These are phyloP conservation scores for Globisporangium spiculum DNA, from an alignment of 352 stramenopile genomes.

Conservation along the genomic window DNA sequence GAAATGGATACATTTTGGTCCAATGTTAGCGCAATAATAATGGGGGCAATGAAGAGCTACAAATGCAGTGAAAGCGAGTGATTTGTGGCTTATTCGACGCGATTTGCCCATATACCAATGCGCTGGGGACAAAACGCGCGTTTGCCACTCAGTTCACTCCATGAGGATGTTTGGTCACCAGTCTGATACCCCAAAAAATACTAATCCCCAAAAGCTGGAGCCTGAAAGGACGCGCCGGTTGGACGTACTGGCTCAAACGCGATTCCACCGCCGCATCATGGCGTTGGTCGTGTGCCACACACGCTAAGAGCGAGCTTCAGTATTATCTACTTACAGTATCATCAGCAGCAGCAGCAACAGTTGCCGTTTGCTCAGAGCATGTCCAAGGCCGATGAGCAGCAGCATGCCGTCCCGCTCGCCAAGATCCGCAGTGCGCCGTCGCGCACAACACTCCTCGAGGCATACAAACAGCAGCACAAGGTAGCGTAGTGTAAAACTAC, in stretches of 20 bases:
- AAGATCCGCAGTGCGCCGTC: slow-evolving; percentile 10
- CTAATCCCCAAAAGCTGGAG: background rate
- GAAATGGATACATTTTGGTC: background rate
- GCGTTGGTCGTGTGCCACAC: background rate
- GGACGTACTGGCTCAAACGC: background rate
- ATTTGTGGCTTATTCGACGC: too few relatives aligned
- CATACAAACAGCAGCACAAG: slow-evolving; percentile 43
- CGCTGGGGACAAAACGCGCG: too few relatives aligned
- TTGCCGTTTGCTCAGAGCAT: background rate
- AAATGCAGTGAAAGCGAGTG: too few relatives aligned
- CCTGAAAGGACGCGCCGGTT: slow-evolving; percentile 5
- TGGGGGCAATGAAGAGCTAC: too few relatives aligned
- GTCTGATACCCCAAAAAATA: background rate
- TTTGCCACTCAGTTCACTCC: too few relatives aligned
- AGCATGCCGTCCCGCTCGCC: slow-evolving; percentile 7
- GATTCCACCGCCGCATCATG: background rate
- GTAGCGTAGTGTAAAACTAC: slow-evolving; percentile 11
- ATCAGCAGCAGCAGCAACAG: background rate
- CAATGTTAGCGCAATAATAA: too few relatives aligned
- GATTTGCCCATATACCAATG: too few relatives aligned
- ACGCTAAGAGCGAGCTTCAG: background rate
- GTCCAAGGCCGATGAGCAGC: slow-evolving; percentile 11
- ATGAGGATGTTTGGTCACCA: too few relatives aligned
- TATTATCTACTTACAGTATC: background rate
- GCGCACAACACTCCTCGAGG: slow-evolving; percentile 41